Conservation (phyloP, 176 grass and related monocot species). For the Oryza punctata region DNA sequence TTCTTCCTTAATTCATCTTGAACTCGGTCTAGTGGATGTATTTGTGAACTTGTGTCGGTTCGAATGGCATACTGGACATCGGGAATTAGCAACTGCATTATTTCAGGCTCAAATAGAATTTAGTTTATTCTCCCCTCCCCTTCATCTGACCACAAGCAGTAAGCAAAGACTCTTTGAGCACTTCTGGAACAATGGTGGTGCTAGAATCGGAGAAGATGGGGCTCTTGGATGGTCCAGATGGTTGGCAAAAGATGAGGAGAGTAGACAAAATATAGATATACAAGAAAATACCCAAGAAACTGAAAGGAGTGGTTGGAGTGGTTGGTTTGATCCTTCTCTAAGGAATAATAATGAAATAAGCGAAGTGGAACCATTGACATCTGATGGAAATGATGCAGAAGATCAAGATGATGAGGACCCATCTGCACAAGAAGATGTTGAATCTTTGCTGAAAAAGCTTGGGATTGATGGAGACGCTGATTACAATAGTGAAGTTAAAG, state of each 20-base stretch:
- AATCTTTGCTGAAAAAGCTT: constrained; percentile 86
- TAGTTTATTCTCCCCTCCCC: constrained; percentile 77
- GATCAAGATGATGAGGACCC: constrained; percentile 55
- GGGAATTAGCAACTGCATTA: constrained; percentile 87
- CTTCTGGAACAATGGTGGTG: constrained; percentile 88
- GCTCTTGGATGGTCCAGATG: constrained; percentile 91
- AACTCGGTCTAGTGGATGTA: constrained; percentile 91
- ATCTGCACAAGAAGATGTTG: constrained; percentile 73
- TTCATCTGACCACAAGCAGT: constrained; percentile 66
- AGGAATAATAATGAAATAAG: constrained; percentile 45
- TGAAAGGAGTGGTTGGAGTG: constrained; percentile 81
- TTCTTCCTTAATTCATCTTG: constrained; percentile 68
- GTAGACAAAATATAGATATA: constrained; percentile 50
- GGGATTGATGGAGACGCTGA: constrained; percentile 85
- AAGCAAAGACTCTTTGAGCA: constrained; percentile 97
- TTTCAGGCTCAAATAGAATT: constrained; percentile 95
- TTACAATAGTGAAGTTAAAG: constrained; percentile 86
- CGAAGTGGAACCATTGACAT: constrained; percentile 35
- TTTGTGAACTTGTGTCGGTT: constrained; percentile 89
- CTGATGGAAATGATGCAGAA: constrained; percentile 54
- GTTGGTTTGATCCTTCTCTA: constrained; percentile 84
- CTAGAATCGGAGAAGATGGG: constrained; percentile 81
- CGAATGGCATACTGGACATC: constrained; percentile 91
- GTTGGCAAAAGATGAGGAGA: constrained; percentile 90
- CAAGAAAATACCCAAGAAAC: constrained; percentile 65